Percentiles rank a stretch among this genome's conserved stretches.
These are phyloP conservation scores for Neofusicoccum sp. DNA, from an alignment of 2,329 filamentous ascomycete species.

Conservation along the genomic window DNA sequence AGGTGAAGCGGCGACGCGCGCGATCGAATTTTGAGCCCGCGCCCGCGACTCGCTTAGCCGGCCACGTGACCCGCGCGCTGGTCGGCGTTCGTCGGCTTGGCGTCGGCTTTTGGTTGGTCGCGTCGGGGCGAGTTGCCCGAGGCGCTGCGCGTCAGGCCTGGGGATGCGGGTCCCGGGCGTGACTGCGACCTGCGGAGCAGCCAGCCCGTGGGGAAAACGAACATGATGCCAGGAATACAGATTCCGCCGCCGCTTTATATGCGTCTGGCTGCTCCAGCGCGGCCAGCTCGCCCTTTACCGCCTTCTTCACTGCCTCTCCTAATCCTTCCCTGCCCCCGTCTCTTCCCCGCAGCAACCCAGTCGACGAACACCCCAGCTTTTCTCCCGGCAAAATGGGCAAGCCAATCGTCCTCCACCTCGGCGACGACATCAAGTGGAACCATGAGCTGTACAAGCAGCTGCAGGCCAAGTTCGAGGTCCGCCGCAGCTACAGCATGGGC, in stretches of 20 bases:
- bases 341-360: not conserved
- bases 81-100: not conserved
- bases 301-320: not conserved
- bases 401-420: slow-evolving; percentile 44
- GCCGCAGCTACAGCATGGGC: slow-evolving; percentile 25
- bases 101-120: slow-evolving; percentile 15
- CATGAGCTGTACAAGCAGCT: slow-evolving; percentile 42
- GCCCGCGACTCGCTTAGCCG: not conserved
- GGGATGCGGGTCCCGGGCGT: not conserved
- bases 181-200: not conserved
- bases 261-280: not conserved
- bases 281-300: not conserved
- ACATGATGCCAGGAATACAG: slow-evolving; percentile 1
- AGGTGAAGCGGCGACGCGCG: slow-evolving; percentile 25
- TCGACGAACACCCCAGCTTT: not conserved
- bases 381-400: slow-evolving; percentile 23
- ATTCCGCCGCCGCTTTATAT: slow-evolving; percentile 7
- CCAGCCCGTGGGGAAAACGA: slow-evolving; percentile 15
- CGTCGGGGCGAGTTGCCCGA: slow-evolving; percentile 12
- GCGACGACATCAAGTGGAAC: slow-evolving; percentile 47
- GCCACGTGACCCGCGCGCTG: not conserved
- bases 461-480: slow-evolving; percentile 36
- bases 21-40: slow-evolving; percentile 4
- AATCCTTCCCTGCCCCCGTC: not conserved
- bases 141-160: not conserved